phyloP scores from a whole-genome alignment of 441 rosid genomes.

The Erodium texanum region DNA sequence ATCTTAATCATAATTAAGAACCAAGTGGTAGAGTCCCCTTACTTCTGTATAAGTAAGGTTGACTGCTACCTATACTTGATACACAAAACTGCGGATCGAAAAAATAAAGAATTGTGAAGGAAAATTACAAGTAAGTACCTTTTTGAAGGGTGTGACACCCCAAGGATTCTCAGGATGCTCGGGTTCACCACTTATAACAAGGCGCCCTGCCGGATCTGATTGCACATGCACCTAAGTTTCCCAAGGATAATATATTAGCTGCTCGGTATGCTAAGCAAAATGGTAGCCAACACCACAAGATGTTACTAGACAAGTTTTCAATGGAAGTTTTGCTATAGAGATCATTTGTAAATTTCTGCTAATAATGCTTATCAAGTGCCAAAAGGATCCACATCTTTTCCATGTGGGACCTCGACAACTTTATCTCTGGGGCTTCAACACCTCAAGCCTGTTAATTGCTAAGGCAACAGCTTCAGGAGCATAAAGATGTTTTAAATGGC shows the following conservation, averaged over 20 bases:
- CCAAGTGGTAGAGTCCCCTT: too few relatives aligned
- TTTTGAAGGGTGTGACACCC: constrained; percentile 69
- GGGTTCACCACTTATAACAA: constrained; percentile 62
- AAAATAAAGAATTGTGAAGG: not conserved
- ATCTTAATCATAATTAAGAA: too few relatives aligned
- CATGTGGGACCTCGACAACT: too few relatives aligned
- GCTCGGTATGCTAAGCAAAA: not conserved
- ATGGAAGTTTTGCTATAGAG: not conserved
- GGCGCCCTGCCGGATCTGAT: constrained; percentile 66
- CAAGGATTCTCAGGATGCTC: constrained; percentile 57
- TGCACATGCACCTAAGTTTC: constrained; percentile 54
- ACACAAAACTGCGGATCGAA: too few relatives aligned
- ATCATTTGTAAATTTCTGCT: not conserved
- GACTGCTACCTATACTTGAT: too few relatives aligned
- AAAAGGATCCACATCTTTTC: too few relatives aligned
- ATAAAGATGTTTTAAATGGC: too few relatives aligned
- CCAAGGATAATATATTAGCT: constrained; percentile 11
- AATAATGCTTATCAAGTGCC: too few relatives aligned
- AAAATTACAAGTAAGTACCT: constrained; percentile 29
- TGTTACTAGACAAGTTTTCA: not conserved
- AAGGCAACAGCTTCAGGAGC: too few relatives aligned
- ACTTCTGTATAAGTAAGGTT: too few relatives aligned
- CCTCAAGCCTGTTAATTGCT: too few relatives aligned
- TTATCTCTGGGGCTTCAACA: too few relatives aligned
- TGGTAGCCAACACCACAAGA: not conserved